These are phyloP conservation scores for Ramaria rubella DNA, from an alignment of 768 basidiomycete genomes.

Conservation along the genomic window DNA sequence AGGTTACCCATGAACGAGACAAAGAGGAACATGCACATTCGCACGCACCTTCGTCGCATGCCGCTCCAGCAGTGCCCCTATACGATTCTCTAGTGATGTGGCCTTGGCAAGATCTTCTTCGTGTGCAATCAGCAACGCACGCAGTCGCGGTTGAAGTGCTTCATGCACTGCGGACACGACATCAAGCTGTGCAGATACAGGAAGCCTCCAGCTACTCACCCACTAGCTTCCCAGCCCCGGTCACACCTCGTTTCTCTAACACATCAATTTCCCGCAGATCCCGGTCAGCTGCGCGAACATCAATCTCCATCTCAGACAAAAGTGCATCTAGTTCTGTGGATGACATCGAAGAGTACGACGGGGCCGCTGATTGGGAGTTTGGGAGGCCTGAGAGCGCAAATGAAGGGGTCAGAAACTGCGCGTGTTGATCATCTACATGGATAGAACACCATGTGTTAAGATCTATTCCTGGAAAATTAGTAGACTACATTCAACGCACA, in stretches of 20 bases:
- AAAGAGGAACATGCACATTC: neutral
- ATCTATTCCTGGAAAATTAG: neutral
- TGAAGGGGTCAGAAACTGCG: slow-evolving; percentile 63
- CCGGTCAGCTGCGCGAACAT: slow-evolving; percentile 75
- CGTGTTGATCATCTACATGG: slow-evolving; percentile 64
- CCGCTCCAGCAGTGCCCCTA: slow-evolving; percentile 56
- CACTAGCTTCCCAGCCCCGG: slow-evolving; percentile 63
- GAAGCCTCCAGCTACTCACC: slow-evolving; percentile 32
- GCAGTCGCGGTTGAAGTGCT: slow-evolving; percentile 59
- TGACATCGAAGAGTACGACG: slow-evolving; percentile 60
- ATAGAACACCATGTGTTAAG: slow-evolving; percentile 5
- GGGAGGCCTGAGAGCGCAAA: slow-evolving; percentile 67
- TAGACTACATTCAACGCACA: slow-evolving; percentile 39
- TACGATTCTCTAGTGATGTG: slow-evolving; percentile 54
- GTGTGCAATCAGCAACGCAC: slow-evolving; percentile 48
- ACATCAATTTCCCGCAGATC: slow-evolving; percentile 73
- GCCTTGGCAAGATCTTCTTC: slow-evolving; percentile 54
- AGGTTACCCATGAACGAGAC: neutral
- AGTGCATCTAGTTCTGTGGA: slow-evolving; percentile 63
- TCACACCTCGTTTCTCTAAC: slow-evolving; percentile 63
- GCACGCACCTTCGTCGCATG: slow-evolving; percentile 63
- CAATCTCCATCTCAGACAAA: slow-evolving; percentile 73
- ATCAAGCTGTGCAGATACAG: neutral
- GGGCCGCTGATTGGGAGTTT: slow-evolving; percentile 27
- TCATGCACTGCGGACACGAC: slow-evolving; percentile 45